Evolutionary conservation across 768 basidiomycete species (phyloP).

Genomic region (Amanita subjunquillea): DNA sequence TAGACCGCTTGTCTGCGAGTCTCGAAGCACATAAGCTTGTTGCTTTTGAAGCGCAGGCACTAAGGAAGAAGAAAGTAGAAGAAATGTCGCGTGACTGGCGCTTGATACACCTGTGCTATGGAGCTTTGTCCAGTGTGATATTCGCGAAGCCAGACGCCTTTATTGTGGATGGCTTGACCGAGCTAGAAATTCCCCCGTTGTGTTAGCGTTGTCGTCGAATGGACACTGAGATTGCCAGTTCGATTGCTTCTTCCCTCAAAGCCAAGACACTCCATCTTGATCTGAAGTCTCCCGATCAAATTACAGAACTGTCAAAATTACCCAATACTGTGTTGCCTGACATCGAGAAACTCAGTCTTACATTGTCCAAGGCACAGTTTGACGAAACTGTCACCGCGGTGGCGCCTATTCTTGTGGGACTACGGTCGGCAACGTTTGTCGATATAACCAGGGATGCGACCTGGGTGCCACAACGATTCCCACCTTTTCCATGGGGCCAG

Average conservation of each 20-base stretch:
- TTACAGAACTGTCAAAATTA: neutral
- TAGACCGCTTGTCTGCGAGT: conserved; percentile 54
- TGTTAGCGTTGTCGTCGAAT: too few species aligned
- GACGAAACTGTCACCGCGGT: neutral
- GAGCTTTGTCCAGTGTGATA: neutral
- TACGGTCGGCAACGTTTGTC: neutral
- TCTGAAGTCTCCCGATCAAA: neutral
- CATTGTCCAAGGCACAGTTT: neutral
- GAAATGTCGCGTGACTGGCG: conserved; percentile 42
- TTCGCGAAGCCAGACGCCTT: neutral
- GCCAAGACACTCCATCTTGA: neutral
- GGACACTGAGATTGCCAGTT: too few species aligned
- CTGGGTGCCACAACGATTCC: neutral
- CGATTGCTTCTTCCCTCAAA: too few species aligned
- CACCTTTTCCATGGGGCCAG: neutral
- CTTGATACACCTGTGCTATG: neutral
- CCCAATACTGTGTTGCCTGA: neutral
- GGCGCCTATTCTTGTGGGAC: neutral
- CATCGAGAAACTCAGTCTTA: neutral
- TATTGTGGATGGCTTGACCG: neutral
- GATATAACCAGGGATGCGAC: too few species aligned
- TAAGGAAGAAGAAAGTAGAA: conserved; percentile 42
- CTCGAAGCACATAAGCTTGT: conserved; percentile 51
- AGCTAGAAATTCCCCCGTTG: neutral
- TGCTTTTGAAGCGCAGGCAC: conserved; percentile 35